phyloP scores from a whole-genome alignment of 805 yeast species.

The Osmozyma mogii region DNA sequence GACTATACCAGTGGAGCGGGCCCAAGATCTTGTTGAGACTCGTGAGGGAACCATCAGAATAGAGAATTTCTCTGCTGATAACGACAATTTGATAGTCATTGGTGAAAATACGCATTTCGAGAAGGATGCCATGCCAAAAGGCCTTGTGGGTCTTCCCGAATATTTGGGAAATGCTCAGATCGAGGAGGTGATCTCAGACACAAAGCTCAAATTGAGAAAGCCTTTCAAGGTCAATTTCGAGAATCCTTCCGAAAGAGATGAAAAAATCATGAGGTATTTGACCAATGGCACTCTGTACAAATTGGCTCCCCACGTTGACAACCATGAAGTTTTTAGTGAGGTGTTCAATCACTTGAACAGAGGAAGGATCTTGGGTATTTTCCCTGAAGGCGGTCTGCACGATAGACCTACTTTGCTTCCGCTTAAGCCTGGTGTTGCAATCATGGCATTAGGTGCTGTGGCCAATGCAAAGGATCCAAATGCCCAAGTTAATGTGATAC shows the following conservation, averaged over 20 bases:
- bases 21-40: constrained; percentile 29
- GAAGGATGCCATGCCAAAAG: constrained; percentile 25
- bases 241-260: constrained; percentile 7
- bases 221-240: constrained; percentile 17
- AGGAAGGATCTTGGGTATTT: constrained; percentile 30
- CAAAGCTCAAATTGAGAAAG: constrained; percentile 16
- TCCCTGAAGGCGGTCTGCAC: constrained; percentile 40
- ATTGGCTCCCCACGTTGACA: constrained; percentile 34
- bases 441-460: constrained; percentile 37
- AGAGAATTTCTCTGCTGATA: constrained; percentile 12
- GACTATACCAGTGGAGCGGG: constrained; percentile 36
- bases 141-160: constrained; percentile 29
- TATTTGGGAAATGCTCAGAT: constrained; percentile 30
- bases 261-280: constrained; percentile 11
- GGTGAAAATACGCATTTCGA: constrained; percentile 30
- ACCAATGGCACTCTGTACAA: constrained; percentile 24
- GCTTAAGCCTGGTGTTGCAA: constrained; percentile 37
- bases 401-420: constrained; percentile 36
- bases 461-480: constrained; percentile 19
- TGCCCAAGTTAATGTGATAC: constrained; percentile 23
- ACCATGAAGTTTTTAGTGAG: constrained; percentile 24
- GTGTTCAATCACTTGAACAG: constrained; percentile 30
- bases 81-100: constrained; percentile 13
- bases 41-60: constrained; percentile 23
- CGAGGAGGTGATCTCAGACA: constrained; percentile 23